Evolutionary conservation across 2,329 filamentous ascomycete species (phyloP).

Genomic region (Diaporthe vexans): DNA sequence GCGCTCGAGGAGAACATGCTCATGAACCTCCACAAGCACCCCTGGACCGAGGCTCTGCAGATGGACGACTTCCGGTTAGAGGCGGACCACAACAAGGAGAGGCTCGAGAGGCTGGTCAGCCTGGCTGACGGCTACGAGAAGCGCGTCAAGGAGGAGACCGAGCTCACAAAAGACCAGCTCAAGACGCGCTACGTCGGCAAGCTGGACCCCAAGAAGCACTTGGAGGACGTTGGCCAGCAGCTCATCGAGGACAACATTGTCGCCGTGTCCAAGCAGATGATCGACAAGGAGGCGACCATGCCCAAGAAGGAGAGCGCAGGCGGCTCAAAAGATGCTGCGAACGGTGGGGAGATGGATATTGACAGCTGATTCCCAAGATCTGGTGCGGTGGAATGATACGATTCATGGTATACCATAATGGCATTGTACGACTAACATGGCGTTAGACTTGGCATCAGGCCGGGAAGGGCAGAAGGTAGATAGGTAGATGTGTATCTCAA

Average conservation of each 20-base stretch:
- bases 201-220: slow-evolving; percentile 98
- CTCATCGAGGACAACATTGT: slow-evolving; percentile 99
- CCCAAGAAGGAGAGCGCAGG: slow-evolving; percentile 75
- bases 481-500: slow-evolving; percentile 37
- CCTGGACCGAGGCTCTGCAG: slow-evolving; percentile 97
- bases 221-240: slow-evolving; percentile 95
- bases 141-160: slow-evolving; percentile 98
- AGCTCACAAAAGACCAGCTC: slow-evolving; percentile 95
- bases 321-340: slow-evolving; percentile 62
- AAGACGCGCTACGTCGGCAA: slow-evolving; percentile 99
- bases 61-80: slow-evolving; percentile 97
- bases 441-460: slow-evolving; percentile 38
- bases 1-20: slow-evolving; percentile 99
- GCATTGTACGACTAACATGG: slow-evolving; percentile 42
- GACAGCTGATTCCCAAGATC: slow-evolving; percentile 66
- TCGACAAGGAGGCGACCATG: slow-evolving; percentile 97
- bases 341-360: slow-evolving; percentile 77
- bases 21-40: slow-evolving; percentile 99
- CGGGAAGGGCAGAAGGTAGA: slow-evolving; percentile 39
- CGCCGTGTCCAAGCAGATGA: slow-evolving; percentile 98
- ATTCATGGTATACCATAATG: slow-evolving; percentile 42
- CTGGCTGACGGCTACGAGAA: slow-evolving; percentile 98
- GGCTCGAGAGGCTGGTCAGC: slow-evolving; percentile 87
- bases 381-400: slow-evolving; percentile 24
- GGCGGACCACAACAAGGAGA: slow-evolving; percentile 86